Evolutionary conservation across 179 eudicot genomes (phyloP), one percentile per base, ranked within the genome.

Genomic region (Gypsophila paniculata): DNA sequence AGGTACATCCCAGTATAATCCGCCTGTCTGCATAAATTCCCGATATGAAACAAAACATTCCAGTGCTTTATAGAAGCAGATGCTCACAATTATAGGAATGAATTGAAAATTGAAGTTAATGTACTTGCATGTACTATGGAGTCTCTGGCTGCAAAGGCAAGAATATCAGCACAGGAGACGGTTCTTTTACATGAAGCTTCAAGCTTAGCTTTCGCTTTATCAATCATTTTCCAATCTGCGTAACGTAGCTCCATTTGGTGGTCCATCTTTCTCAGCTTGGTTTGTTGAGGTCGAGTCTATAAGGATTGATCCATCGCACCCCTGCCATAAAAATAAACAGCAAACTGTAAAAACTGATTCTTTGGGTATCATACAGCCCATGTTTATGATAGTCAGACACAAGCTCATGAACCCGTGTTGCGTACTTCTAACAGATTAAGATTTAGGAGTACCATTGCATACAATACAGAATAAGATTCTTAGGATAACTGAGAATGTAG

Each of bases 101-200:
- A 51, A 51, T 4, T 5, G 11, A n/a, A 5, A 55, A 5, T 18
- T 55, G 60, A 55, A 55, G 60, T 55, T 55, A 22, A 13, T 68
- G 42, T n/a, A 21, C 79, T 84, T 85, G 83, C 96, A 29, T 88
- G 74, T 60, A 81, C 86, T 0, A 78, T 51, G 14, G 89, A 77
- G 52, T 90, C 96, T 61, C 98, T 87, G 44, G 98, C 94, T 44
- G 98, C 98, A 70, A 71, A 88, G 10, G 98, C 96, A 9, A 90
- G 29, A 21, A 90, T 90, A 79, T 92, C 96, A 60, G 98, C 98
- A 77, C 98, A 92, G 0, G 98, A 90, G 49, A 92, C 94, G 0
- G 75, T 74, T 11, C 88, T 88, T 26, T 52, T 62, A 63, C 94
- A 92, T 8, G 74, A 9, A 26, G 76, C 72, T 82, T 92, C 98